Conservation (phyloP, 164 flowering plant genomes). For the Chimonanthus praecox region DNA sequence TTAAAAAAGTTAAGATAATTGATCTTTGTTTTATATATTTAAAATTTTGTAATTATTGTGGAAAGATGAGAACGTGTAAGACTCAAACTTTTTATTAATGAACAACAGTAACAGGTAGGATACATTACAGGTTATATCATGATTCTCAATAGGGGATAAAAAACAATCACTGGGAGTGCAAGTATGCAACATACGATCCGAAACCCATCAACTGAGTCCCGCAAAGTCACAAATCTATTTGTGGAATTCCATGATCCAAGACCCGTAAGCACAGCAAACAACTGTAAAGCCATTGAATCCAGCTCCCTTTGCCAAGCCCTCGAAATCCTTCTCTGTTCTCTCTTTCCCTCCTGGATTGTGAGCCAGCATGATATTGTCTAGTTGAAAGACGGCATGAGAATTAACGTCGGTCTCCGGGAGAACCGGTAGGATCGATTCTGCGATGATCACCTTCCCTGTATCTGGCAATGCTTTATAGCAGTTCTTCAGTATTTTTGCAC, state of each 20-base stretch:
- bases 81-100: too few relatives aligned
- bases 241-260: slow-evolving; percentile 22
- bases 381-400: background rate
- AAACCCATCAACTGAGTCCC: too few relatives aligned
- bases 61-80: too few relatives aligned
- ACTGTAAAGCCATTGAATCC: slow-evolving; percentile 9
- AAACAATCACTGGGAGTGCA: too few relatives aligned
- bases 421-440: slow-evolving; percentile 5
- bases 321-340: slow-evolving; percentile 20
- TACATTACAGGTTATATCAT: too few relatives aligned
- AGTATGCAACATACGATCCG: too few relatives aligned
- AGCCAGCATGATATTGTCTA: slow-evolving; percentile 13
- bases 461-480: slow-evolving; percentile 24
- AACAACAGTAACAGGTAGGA: too few relatives aligned
- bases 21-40: too few relatives aligned
- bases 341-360: slow-evolving; percentile 19
- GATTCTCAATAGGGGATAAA: too few relatives aligned
- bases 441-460: slow-evolving; percentile 22
- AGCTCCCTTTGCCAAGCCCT: slow-evolving; percentile 15
- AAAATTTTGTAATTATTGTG: too few relatives aligned
- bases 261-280: slow-evolving; percentile 8
- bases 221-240: background rate
- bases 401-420: background rate
- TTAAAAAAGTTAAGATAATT: too few relatives aligned
- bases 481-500: slow-evolving; percentile 18